phyloP scores from a whole-genome alignment of 306 rosid species.

The Senna tora region DNA sequence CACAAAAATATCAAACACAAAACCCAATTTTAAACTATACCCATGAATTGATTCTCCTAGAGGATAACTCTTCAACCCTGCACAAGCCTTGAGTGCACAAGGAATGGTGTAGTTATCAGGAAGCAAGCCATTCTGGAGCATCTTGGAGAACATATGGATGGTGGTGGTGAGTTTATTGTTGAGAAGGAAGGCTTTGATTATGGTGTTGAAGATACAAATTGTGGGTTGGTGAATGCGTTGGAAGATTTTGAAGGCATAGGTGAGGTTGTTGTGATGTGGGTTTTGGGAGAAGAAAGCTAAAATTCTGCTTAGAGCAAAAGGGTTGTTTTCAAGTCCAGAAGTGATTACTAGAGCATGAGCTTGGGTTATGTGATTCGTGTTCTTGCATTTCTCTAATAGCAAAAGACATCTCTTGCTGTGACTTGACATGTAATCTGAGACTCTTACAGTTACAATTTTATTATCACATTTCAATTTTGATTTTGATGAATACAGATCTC shows the following conservation, averaged over 20 bases:
- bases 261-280: conserved; percentile 48
- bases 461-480: background rate
- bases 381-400: conserved; percentile 64
- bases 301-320: conserved; percentile 67
- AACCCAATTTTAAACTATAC: conserved; percentile 57
- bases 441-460: too few species aligned
- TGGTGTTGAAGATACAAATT: conserved; percentile 64
- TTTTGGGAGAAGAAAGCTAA: conserved; percentile 58
- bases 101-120: conserved; percentile 73
- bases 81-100: conserved; percentile 66
- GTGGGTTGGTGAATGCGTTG: conserved; percentile 63
- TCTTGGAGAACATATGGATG: conserved; percentile 40
- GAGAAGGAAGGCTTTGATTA: conserved; percentile 55
- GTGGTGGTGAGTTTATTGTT: conserved; percentile 40
- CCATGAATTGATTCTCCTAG: conserved; percentile 64
- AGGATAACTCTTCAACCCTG: conserved; percentile 29
- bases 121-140: conserved; percentile 48
- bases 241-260: conserved; percentile 59
- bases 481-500: background rate
- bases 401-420: conserved; percentile 57
- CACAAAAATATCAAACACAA: conserved; percentile 59
- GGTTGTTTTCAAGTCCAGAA: conserved; percentile 50
- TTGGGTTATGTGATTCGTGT: conserved; percentile 66
- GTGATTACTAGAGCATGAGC: conserved; percentile 69
- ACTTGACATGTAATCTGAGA: too few species aligned